These are phyloP conservation scores for Phyllosticta citriasiana DNA, from an alignment of 2,329 filamentous ascomycete genomes.

Conservation along the genomic window DNA sequence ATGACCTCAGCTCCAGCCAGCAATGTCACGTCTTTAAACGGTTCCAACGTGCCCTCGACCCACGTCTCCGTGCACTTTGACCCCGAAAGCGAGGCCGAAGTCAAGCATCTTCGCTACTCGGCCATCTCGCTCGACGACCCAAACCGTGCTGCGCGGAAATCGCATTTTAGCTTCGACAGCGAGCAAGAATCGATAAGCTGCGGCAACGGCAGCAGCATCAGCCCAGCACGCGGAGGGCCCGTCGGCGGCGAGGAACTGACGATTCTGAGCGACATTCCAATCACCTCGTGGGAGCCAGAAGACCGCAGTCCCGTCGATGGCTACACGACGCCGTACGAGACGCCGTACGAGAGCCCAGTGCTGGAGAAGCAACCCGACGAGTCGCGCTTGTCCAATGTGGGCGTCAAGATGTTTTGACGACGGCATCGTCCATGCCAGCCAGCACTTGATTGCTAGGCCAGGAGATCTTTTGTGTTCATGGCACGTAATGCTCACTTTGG, in stretches of 20 bases:
- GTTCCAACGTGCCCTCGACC: not conserved
- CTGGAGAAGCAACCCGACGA: not conserved
- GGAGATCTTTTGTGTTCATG: too few relatives aligned
- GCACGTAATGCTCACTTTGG: not conserved
- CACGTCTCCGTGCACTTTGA: not conserved
- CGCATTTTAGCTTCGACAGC: conserved; percentile 6
- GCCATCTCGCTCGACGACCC: not conserved
- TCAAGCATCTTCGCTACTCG: conserved; percentile 16
- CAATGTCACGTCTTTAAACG: not conserved
- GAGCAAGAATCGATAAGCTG: not conserved
- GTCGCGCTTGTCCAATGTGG: not conserved
- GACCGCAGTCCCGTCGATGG: not conserved
- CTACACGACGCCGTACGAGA: not conserved
- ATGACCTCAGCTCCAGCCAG: not conserved
- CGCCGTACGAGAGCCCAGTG: not conserved
- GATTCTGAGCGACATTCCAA: not conserved
- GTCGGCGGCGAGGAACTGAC: not conserved
- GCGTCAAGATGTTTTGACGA: not conserved
- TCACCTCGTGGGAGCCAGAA: not conserved
- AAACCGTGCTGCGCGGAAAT: not conserved
- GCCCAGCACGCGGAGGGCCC: not conserved
- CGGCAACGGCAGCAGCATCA: not conserved
- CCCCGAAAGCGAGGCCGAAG: conserved; percentile 19
- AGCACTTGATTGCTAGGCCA: too few relatives aligned
- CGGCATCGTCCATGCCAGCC: too few relatives aligned